A percentile compares a stretch with the other conserved stretches of the same genome.
These are phyloP conservation scores for Ceratocystis eucalypticola DNA, from an alignment of 2,329 filamentous ascomycete genomes.

Conservation along the genomic window DNA sequence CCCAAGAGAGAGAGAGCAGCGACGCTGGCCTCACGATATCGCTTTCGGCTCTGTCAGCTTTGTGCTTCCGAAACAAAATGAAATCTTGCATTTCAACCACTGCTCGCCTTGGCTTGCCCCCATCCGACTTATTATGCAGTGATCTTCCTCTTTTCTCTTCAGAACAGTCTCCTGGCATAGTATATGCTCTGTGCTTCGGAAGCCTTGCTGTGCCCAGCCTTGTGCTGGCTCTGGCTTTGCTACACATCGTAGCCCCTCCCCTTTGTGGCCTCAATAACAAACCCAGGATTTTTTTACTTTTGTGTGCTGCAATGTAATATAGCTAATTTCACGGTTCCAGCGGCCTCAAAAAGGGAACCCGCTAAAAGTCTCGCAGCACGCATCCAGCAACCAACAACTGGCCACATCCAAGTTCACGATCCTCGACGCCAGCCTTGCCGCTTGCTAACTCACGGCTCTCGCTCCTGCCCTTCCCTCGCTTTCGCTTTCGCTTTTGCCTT, in stretches of 20 bases:
- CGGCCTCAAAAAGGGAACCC: background rate
- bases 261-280: background rate
- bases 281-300: background rate
- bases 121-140: background rate
- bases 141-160: background rate
- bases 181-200: background rate
- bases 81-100: too few species aligned
- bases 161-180: background rate
- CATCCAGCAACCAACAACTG: background rate
- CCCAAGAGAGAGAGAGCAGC: too few species aligned
- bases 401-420: background rate
- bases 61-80: background rate
- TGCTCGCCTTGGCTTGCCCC: background rate
- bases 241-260: background rate
- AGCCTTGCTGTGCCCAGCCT: background rate
- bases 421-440: background rate
- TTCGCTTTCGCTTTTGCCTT: background rate
- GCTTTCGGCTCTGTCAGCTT: background rate
- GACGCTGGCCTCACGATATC: too few species aligned
- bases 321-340: background rate
- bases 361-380: background rate
- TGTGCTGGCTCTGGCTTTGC: background rate
- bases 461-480: background rate
- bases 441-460: background rate
- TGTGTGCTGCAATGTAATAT: background rate